Conservation (phyloP, 306 rosid species). For the Pueraria montana region DNA sequence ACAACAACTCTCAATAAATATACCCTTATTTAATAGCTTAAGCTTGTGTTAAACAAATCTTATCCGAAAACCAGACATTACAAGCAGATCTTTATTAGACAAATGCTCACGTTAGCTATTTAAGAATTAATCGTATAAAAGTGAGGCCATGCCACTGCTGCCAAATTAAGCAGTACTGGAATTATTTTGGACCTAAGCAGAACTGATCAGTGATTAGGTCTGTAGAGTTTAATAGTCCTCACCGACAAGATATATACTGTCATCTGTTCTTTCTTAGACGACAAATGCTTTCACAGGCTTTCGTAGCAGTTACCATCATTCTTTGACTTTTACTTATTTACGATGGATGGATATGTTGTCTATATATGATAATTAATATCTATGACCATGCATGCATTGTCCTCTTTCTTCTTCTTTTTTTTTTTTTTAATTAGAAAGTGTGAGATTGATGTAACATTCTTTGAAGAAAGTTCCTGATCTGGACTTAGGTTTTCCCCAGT, state of each 20-base stretch:
- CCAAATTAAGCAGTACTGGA: conserved; percentile 16
- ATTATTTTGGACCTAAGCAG: conserved; percentile 21
- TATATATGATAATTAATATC: conserved; percentile 19
- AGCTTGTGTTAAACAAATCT: not conserved
- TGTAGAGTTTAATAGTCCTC: not conserved
- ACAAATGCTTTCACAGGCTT: not conserved
- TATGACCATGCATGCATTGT: not conserved
- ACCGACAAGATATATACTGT: conserved; percentile 33
- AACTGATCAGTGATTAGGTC: not conserved
- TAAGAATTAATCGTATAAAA: not conserved
- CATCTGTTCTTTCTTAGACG: conserved; percentile 17
- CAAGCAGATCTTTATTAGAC: not conserved
- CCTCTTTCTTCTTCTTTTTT: not conserved
- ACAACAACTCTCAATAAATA: no score
- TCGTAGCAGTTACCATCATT: not conserved
- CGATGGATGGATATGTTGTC: not conserved
- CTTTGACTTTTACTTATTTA: conserved; percentile 9
- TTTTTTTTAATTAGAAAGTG: not conserved
- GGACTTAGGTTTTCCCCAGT: not conserved
- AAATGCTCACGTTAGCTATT: not conserved
- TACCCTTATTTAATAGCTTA: not conserved
- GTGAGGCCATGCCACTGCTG: conserved; percentile 27
- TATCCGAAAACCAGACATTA: not conserved
- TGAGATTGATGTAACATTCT: not conserved
- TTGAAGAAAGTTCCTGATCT: not conserved